A percentile compares a stretch with the other conserved stretches of the same genome.
These are phyloP conservation scores for Thraustochytrium striatum DNA, from an alignment of 352 stramenopile genomes.

Conservation along the genomic window DNA sequence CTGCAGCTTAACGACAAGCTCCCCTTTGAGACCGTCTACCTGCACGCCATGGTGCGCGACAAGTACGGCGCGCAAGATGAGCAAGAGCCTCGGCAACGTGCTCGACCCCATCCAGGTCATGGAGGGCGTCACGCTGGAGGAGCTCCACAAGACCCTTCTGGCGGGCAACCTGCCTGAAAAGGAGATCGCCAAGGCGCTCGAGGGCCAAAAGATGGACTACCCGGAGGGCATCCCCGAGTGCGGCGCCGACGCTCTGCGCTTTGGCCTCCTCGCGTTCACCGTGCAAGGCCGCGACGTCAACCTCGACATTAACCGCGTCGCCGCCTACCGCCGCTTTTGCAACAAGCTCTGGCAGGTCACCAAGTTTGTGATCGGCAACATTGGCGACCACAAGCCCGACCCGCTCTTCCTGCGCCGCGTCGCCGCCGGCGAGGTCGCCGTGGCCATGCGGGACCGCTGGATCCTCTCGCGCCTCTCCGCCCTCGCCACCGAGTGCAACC, in stretches of 20 bases:
- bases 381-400: slow-evolving; percentile 67
- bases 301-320: slow-evolving; percentile 97
- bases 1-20: slow-evolving; percentile 91
- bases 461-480: slow-evolving; percentile 75
- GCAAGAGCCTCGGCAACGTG: slow-evolving; percentile 98
- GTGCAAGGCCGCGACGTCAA: slow-evolving; percentile 94
- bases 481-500: slow-evolving; percentile 63
- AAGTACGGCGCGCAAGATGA: slow-evolving; percentile 99
- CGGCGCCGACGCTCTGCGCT: slow-evolving; percentile 93
- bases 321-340: slow-evolving; percentile 98
- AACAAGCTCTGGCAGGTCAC: slow-evolving; percentile 99
- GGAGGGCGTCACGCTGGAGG: slow-evolving; percentile 85
- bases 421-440: slow-evolving; percentile 60
- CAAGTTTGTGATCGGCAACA: slow-evolving; percentile 93
- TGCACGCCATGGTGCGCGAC: slow-evolving; percentile 99
- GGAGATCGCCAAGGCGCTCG: slow-evolving; percentile 91
- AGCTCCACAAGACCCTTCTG: slow-evolving; percentile 84
- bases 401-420: slow-evolving; percentile 13
- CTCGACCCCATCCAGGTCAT: slow-evolving; percentile 99
- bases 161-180: slow-evolving; percentile 91
- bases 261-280: slow-evolving; percentile 92
- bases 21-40: slow-evolving; percentile 95
- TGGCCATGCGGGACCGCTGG: slow-evolving; percentile 70
- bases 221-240: slow-evolving; percentile 96
- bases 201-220: slow-evolving; percentile 92